Evolutionary conservation across 2,329 filamentous ascomycete species (phyloP).

Genomic region (Ceratocystis cacaofunesta): DNA sequence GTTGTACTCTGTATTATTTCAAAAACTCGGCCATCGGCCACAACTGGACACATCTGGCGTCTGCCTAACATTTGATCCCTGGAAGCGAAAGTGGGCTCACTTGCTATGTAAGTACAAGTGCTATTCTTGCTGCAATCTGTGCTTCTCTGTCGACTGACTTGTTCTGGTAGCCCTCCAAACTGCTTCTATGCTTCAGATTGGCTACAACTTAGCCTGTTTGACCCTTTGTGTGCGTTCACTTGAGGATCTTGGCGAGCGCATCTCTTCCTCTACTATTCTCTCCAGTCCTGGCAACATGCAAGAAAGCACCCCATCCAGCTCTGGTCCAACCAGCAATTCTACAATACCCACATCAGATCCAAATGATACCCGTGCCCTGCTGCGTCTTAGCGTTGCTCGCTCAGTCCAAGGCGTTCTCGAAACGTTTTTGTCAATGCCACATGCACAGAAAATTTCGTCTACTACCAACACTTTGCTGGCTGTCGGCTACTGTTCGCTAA

Average conservation of each 20-base stretch:
- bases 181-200: conserved; percentile 16
- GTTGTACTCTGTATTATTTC: conserved; percentile 26
- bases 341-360: not conserved
- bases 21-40: conserved; percentile 24
- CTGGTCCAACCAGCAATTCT: not conserved
- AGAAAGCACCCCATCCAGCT: conserved; percentile 12
- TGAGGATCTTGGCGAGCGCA: conserved; percentile 14
- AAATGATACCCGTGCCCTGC: conserved; percentile 4
- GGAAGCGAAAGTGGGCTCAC: conserved; percentile 16
- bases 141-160: not conserved
- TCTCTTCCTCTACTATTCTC: conserved; percentile 14
- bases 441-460: conserved; percentile 15
- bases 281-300: not conserved
- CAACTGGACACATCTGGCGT: conserved; percentile 23
- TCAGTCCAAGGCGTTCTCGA: conserved; percentile 14
- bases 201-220: conserved; percentile 16
- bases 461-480: conserved; percentile 15
- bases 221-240: conserved; percentile 15
- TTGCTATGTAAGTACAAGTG: conserved; percentile 11
- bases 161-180: conserved; percentile 12
- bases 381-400: conserved; percentile 13
- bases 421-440: conserved; percentile 15
- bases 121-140: not conserved
- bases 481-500: conserved; percentile 15
- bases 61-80: conserved; percentile 14